A percentile compares a stretch with the other conserved stretches of the same genome.
Conservation (phyloP, 805 yeast species). For the Pichia thaimueangensis region DNA sequence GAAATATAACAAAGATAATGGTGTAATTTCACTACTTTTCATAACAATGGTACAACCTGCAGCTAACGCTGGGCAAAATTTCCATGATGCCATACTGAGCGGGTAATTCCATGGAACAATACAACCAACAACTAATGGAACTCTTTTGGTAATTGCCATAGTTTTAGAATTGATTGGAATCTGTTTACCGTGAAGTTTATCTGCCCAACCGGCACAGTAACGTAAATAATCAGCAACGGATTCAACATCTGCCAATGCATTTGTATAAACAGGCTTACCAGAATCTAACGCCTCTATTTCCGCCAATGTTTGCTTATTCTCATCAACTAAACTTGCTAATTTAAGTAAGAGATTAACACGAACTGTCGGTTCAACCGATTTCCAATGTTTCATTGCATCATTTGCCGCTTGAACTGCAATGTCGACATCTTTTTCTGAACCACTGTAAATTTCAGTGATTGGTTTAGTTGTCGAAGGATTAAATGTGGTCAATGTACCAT, state of each 20-base stretch:
- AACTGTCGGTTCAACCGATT: constrained; percentile 35
- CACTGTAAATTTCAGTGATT: constrained; percentile 42
- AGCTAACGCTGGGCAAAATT: constrained; percentile 75
- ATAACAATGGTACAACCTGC: constrained; percentile 70
- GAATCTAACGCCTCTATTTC: constrained; percentile 49
- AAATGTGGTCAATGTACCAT: constrained; percentile 37
- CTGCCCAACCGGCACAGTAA: constrained; percentile 61
- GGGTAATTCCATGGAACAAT: constrained; percentile 75
- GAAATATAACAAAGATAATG: constrained; percentile 57
- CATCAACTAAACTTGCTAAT: constrained; percentile 47
- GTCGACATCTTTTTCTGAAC: constrained; percentile 42
- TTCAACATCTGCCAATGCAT: constrained; percentile 44
- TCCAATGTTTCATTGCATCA: constrained; percentile 42
- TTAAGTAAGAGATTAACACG: constrained; percentile 37
- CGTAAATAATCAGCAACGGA: constrained; percentile 40
- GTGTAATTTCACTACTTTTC: constrained; percentile 73
- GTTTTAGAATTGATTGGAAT: constrained; percentile 36
- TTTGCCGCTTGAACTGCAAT: constrained; percentile 45
- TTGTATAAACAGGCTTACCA: constrained; percentile 45
- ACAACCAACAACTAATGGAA: constrained; percentile 61
- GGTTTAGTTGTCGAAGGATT: constrained; percentile 46
- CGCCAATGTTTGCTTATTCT: constrained; percentile 42
- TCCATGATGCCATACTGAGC: constrained; percentile 70
- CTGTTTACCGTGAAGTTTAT: constrained; percentile 42
- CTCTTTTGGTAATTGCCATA: constrained; percentile 63